A percentile compares a stretch with the other conserved stretches of the same genome.
phyloP scores from a whole-genome alignment of 768 basidiomycete genomes.

The Lentinula sp. region DNA sequence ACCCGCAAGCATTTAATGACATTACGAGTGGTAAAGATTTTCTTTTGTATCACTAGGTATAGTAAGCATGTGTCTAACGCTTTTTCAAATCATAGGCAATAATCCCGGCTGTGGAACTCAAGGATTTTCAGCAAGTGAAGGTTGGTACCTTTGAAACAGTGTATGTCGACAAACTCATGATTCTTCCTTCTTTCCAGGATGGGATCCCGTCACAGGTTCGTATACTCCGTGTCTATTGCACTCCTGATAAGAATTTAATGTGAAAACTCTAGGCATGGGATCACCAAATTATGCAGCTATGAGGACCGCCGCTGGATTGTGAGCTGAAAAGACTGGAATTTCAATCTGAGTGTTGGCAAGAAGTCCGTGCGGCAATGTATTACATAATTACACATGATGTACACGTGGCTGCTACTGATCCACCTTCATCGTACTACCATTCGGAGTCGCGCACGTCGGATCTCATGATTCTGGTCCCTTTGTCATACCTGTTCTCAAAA shows the following conservation, averaged over 20 bases:
- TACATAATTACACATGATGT: neutral
- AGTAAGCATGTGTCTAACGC: neutral
- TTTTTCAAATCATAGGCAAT: neutral
- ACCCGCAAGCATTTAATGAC: slow-evolving; percentile 44
- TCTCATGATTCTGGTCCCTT: no score
- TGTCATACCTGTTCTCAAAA: no score
- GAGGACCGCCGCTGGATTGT: slow-evolving; percentile 1
- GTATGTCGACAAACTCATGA: neutral
- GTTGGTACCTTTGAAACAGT: neutral
- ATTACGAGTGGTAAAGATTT: slow-evolving; percentile 39
- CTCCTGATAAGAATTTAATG: neutral
- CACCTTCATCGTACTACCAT: no score
- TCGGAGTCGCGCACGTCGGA: no score
- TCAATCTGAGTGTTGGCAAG: neutral
- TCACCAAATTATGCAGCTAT: neutral
- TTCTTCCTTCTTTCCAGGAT: neutral
- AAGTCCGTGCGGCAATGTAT: neutral
- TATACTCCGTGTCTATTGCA: neutral
- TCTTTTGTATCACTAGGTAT: neutral
- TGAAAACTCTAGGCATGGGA: neutral
- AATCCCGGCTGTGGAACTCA: neutral
- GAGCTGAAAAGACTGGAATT: neutral
- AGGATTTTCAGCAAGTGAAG: neutral
- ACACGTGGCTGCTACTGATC: no score
- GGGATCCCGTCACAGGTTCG: slow-evolving; percentile 2